phyloP scores from a whole-genome alignment of 2,329 filamentous ascomycete species.

The Orbilia quercus region DNA sequence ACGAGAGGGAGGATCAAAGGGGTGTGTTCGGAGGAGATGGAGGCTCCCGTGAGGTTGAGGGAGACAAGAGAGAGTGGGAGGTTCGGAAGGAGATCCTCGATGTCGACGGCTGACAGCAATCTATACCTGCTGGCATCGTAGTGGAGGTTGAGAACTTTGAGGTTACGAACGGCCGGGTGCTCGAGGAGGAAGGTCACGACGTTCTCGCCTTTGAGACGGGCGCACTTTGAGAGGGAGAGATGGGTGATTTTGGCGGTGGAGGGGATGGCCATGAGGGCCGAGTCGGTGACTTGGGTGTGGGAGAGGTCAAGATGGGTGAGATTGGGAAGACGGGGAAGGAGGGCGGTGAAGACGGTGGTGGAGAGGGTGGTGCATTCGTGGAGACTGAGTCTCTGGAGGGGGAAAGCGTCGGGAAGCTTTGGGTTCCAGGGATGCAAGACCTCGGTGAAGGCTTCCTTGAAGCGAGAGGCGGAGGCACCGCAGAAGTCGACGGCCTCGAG shows the following conservation, averaged over 20 bases:
- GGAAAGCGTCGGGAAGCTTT: constrained; percentile 68
- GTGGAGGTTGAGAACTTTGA: constrained; percentile 79
- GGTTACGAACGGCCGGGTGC: constrained; percentile 75
- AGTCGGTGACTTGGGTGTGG: constrained; percentile 79
- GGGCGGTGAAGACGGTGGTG: constrained; percentile 73
- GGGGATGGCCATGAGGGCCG: constrained; percentile 76
- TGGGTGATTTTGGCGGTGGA: constrained; percentile 78
- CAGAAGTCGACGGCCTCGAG: constrained; percentile 80
- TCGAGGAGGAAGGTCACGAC: constrained; percentile 77
- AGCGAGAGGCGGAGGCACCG: constrained; percentile 75
- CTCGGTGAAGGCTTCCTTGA: constrained; percentile 74
- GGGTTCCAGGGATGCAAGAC: constrained; percentile 66
- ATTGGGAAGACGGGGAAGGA: constrained; percentile 76
- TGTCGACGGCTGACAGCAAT: constrained; percentile 74
- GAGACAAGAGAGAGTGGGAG: constrained; percentile 77
- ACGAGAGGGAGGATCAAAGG: constrained; percentile 73
- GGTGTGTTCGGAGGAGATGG: constrained; percentile 74
- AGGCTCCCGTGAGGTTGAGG: constrained; percentile 79
- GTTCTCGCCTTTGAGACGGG: constrained; percentile 72
- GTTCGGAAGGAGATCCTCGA: constrained; percentile 73
- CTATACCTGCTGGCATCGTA: constrained; percentile 78
- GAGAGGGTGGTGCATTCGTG: constrained; percentile 82
- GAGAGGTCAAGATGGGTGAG: constrained; percentile 84
- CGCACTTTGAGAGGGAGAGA: constrained; percentile 81
- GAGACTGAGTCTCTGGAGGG: constrained; percentile 76